Evolutionary conservation across 768 basidiomycete species (phyloP), one percentile per base, ranked within the genome.

Genomic region (Trametes coccinea): DNA sequence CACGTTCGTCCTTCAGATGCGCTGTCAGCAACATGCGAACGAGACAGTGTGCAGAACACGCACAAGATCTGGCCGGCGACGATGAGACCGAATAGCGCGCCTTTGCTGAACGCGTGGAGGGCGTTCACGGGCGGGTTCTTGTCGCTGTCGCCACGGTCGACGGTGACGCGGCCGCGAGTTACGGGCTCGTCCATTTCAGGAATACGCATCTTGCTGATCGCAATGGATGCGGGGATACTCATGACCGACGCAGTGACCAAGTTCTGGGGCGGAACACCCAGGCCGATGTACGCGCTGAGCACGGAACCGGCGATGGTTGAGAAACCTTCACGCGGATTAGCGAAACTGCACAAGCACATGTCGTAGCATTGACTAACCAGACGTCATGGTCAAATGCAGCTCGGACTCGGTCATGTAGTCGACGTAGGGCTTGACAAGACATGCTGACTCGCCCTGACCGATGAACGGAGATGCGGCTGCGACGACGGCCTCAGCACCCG

Each of bases 401-500:
- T 95, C 92, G 41, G 90, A 92, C 62, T 81, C 82, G 40, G 93
- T 93, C 89, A 93, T 93, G 56, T 84, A 71, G 69, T 92, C 89
- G 67, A 93, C 86, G 70, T 91, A 93, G 37, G 92, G 93, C 55
- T 81, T 82, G 65, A 94, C 91, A 65, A 95, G 78, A 74, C 92
- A 93, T 48, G 92, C 92, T 27, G 87, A 89, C 73, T 95, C 93
- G 71, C 90, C 93, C 75, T 92, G 90, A 22, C 94, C 94, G 65
- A 96, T 86, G 83, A 90, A 96, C n/a, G 94, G 94, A 0, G 93
- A 94, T 14, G 93, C 88, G 51, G 94, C 87, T 31, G 94, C 93
- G 45, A 96, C 92, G 59, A 96, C 89, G 39, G 94, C 93, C 71
- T 96, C 94, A 3, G 93, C 94, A 60, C 95, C 94, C n/a, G 94